Evolutionary conservation across 1,284 basidiomycete genomes (phyloP), one percentile per base, ranked within the genome.

Genomic region (Schizophyllum amplum): DNA sequence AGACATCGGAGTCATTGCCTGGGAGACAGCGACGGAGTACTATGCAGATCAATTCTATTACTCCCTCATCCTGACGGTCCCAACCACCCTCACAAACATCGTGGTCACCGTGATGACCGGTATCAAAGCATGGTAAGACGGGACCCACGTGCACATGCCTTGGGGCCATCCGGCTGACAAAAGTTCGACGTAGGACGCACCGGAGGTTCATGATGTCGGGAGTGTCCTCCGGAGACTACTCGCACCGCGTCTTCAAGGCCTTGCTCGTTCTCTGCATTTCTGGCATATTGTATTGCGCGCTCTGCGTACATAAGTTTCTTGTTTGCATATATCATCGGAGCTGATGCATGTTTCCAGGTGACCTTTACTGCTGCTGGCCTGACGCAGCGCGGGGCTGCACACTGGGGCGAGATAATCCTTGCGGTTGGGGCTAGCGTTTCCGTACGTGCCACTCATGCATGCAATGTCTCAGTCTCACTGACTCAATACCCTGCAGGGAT

Each of bases 41-140:
- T 61, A 59, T 24, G n/a, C 17, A 0, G 17, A 4, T 9, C 5
- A 33, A 9, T 42, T 13, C 33, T 42, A 17, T 9, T 42, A 42
- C 7, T 61, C 59, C 47, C 56, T 61, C n/a, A 58, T 58, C 9
- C n/a, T 59, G 4, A 42, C 33, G 4, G 13, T 42, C 24, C 27
- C 52, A 5, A 52, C 59, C 1, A 56, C 59, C 13, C 48, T 58
- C 24, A 61, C 60, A 2, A 61, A 61, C 42, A 59, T 61, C 50
- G 5, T 49, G 1, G 52, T 25, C 17, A 61, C 60, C 1, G 51
- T 20, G 5, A 53, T 59, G 42, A 59, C 59, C 47, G 50, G 55
- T 26, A 59, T 47, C 4, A 61, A 59, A 47, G 21, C 59, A 33
- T 61, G 60, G 60, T 58, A 33, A 5, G 51, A 23, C 1, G n/a